Evolutionary conservation across 768 basidiomycete genomes (phyloP).

Genomic region (Tulasnella sp.): DNA sequence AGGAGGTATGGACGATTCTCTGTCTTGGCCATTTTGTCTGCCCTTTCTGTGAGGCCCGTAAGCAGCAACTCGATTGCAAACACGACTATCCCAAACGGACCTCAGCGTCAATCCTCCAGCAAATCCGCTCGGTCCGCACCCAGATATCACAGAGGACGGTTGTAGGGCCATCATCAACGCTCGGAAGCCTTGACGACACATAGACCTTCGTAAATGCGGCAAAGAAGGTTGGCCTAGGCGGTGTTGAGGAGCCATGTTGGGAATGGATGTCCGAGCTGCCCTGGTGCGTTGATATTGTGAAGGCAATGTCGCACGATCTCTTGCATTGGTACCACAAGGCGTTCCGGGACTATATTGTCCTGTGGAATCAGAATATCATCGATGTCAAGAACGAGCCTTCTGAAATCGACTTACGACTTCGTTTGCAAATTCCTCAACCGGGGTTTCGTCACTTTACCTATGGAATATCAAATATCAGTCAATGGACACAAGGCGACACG

Average conservation of each 20-base stretch:
- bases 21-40: slow-evolving; percentile 10
- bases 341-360: not conserved
- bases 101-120: not conserved
- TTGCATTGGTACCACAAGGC: not conserved
- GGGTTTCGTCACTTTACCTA: not conserved
- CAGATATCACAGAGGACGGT: not conserved
- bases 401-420: not conserved
- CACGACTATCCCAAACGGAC: not conserved
- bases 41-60: not conserved
- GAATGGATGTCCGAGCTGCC: not conserved
- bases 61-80: not conserved
- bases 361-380: not conserved
- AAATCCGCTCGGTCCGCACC: not conserved
- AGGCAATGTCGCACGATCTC: not conserved
- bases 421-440: not conserved
- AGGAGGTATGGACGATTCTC: not conserved
- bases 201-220: slow-evolving; percentile 20
- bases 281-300: not conserved
- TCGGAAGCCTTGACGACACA: slow-evolving; percentile 25
- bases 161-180: not conserved
- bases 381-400: not conserved
- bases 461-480: not conserved
- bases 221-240: not conserved
- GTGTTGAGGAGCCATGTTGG: not conserved
- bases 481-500: not conserved